Evolutionary conservation across 768 basidiomycete species (phyloP), one percentile per base, ranked within the genome.

Genomic region (Rhodosporidiobolus odoratus): DNA sequence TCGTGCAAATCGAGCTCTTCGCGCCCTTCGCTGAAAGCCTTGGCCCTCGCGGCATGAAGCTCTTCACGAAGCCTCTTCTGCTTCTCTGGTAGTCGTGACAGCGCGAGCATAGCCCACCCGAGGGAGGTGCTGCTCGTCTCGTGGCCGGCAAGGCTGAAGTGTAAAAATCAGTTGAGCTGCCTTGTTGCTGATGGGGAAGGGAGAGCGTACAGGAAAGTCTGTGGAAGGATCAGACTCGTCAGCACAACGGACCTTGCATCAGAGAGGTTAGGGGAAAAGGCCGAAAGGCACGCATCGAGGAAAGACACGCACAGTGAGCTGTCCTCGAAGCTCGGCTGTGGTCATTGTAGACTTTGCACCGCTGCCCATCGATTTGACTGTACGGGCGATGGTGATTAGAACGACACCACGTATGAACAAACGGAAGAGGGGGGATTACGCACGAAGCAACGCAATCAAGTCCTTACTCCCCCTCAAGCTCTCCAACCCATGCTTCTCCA

Each of bases 1-100:
- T 72, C 68, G 25, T 72, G 70, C 32, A 47, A 57, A 19, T 59
- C 65, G 13, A 75, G 71, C 60, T 77, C 76, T 8, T 48, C 61
- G 27, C 66, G 61, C 2, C 72, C 69, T 12, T 68, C 48, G 4
- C 3, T 27, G 27, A 37, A n/a, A 9, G 71, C 66, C 19, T 41
- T 53, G 12, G 19, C 27, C 10, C 60, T 25, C 12, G 67, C 71
- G 2, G 37, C 37, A 27, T 65, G 57, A 7, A 73, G 34, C 32
- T 73, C 72, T 25, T 23, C 4, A 1, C 72, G 54, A 1, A 73
- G 68, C 12, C 57, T 37, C 2, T 50, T 6, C 23, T 58, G 59
- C 25, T 63, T 21, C 4, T 63, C 61, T 8, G 61, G 65, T 16
- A 56, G 25, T 6, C 48, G 56, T 16, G 65, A 34, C 0, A 60